Conservation (phyloP, 2,329 filamentous ascomycete species). For the Aspergillus texensis region DNA sequence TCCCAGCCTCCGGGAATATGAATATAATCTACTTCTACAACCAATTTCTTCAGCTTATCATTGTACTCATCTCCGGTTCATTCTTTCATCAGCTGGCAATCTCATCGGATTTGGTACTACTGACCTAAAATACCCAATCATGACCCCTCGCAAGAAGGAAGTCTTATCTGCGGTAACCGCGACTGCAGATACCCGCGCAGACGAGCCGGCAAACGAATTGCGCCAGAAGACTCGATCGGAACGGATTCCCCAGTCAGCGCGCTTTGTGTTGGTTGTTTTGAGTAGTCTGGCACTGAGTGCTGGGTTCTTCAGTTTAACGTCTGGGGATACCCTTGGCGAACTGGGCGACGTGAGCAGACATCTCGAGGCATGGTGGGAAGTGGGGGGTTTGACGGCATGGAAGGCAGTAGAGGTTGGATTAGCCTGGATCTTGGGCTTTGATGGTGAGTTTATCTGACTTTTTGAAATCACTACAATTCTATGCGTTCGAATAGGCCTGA, state of each 20-base stretch:
- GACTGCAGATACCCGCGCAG: constrained; percentile 15
- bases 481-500: not conserved
- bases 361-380: constrained; percentile 64
- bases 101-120: not conserved
- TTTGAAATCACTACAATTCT: not conserved
- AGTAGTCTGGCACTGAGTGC: constrained; percentile 65
- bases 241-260: constrained; percentile 35
- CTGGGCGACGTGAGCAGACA: constrained; percentile 68
- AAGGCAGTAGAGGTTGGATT: constrained; percentile 68
- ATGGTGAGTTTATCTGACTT: constrained; percentile 46
- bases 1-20: constrained; percentile 10
- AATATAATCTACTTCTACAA: too few relatives aligned
- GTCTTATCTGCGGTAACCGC: constrained; percentile 16
- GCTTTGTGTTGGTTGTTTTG: constrained; percentile 52
- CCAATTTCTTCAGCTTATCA: not conserved
- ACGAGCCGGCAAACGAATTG: constrained; percentile 7
- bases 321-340: constrained; percentile 64
- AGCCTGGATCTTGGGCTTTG: constrained; percentile 74
- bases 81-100: not conserved
- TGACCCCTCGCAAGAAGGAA: constrained; percentile 29
- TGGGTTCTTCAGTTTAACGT: constrained; percentile 64
- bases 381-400: constrained; percentile 57
- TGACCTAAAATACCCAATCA: constrained; percentile 2
- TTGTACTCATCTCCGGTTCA: not conserved
- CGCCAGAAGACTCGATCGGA: constrained; percentile 23